Evolutionary conservation across 2,329 filamentous ascomycete genomes (phyloP).

Genomic region (Colletotrichum sp.): DNA sequence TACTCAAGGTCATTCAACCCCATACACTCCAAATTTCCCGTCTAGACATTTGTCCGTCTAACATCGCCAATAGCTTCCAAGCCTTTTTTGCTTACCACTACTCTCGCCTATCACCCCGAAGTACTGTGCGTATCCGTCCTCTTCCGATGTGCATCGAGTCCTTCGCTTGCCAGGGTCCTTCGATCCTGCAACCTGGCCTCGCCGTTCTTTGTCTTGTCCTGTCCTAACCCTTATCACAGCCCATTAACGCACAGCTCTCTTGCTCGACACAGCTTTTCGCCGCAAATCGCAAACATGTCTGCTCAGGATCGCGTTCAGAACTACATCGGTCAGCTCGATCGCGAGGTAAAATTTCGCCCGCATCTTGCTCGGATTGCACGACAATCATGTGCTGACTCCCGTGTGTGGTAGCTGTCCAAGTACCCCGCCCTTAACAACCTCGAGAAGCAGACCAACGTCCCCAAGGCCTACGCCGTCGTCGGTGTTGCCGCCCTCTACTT

Average conservation of each 20-base stretch:
- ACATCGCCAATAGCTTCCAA: slow-evolving; percentile 14
- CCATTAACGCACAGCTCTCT: slow-evolving; percentile 23
- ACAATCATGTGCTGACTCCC: not conserved
- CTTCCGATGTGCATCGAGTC: not conserved
- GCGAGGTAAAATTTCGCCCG: slow-evolving; percentile 62
- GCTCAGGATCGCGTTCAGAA: slow-evolving; percentile 78
- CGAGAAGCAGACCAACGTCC: slow-evolving; percentile 82
- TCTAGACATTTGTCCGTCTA: slow-evolving; percentile 6
- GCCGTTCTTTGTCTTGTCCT: not conserved
- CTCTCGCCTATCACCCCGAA: not conserved
- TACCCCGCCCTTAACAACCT: slow-evolving; percentile 85
- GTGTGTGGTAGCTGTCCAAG: slow-evolving; percentile 72
- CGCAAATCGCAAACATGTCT: slow-evolving; percentile 62
- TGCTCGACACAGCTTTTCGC: slow-evolving; percentile 17
- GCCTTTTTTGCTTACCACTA: not conserved
- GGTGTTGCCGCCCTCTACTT: slow-evolving; percentile 82
- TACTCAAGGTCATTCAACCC: slow-evolving; percentile 15
- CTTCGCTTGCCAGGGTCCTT: not conserved
- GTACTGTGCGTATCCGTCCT: slow-evolving; percentile 7
- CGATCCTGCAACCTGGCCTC: slow-evolving; percentile 18
- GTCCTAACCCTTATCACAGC: slow-evolving; percentile 18
- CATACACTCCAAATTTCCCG: not conserved
- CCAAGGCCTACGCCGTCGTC: slow-evolving; percentile 84
- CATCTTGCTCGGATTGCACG: not conserved
- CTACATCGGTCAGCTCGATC: slow-evolving; percentile 80